Conservation (phyloP, 148 eudicot genomes). For the Persicaria maculosa region DNA sequence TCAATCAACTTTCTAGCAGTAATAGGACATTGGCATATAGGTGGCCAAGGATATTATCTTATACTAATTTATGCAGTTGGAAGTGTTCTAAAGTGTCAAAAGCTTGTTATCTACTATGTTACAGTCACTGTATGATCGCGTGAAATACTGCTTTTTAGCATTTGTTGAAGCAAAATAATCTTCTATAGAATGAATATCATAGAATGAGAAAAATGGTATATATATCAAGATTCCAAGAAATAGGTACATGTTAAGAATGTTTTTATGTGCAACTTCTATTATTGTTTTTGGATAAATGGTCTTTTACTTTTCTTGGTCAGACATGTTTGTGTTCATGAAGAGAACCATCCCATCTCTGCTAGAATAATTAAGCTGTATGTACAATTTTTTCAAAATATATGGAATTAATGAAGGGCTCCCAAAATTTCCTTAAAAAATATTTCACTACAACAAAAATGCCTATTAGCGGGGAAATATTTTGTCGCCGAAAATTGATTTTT, state of each 20-base stretch:
- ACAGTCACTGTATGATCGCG: too few species aligned
- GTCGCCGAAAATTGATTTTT: too few species aligned
- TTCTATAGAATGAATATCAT: too few species aligned
- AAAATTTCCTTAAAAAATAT: not conserved
- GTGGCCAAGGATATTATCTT: not conserved
- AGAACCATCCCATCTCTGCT: not conserved
- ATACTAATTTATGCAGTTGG: not conserved
- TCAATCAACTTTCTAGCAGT: not conserved
- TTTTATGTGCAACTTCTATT: too few species aligned
- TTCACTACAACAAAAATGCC: too few species aligned
- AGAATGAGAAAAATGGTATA: not conserved
- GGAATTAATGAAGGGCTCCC: not conserved
- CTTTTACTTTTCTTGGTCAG: too few species aligned
- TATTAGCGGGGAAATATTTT: too few species aligned
- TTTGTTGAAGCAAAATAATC: too few species aligned
- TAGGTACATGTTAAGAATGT: too few species aligned
- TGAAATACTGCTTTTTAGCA: too few species aligned
- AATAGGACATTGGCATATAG: not conserved
- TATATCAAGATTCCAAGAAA: not conserved
- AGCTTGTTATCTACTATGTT: not conserved
- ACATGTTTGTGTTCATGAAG: not conserved
- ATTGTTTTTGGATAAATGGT: too few species aligned
- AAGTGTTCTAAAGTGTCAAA: not conserved
- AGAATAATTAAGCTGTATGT: not conserved
- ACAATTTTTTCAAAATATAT: not conserved